Conservation (phyloP, 495 filamentous ascomycete species). For the Neurospora sp. region DNA sequence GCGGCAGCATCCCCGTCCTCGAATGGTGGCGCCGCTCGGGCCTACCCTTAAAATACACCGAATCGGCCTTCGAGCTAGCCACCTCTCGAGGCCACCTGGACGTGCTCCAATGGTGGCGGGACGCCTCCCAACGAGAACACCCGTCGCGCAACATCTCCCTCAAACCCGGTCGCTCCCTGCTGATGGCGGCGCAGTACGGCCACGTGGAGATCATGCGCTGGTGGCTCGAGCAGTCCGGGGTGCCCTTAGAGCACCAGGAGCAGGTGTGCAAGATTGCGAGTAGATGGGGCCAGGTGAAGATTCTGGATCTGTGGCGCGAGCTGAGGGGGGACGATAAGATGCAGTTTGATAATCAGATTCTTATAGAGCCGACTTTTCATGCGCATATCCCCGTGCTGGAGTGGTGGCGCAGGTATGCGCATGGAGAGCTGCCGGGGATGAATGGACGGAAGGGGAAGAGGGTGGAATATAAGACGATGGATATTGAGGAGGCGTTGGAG, state of each 20-base stretch:
- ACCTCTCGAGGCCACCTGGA: slow-evolving; percentile 70
- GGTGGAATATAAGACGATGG: slow-evolving; percentile 90
- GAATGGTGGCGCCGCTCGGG: slow-evolving; percentile 86
- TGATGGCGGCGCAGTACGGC: slow-evolving; percentile 70
- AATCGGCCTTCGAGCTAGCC: slow-evolving; percentile 76
- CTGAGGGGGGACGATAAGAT: slow-evolving; percentile 70
- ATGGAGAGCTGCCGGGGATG: slow-evolving; percentile 38
- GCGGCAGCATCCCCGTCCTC: slow-evolving; percentile 72
- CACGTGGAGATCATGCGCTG: slow-evolving; percentile 61
- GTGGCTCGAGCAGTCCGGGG: slow-evolving; percentile 65
- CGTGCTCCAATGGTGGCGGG: slow-evolving; percentile 87
- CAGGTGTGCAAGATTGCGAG: slow-evolving; percentile 73
- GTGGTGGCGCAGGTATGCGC: slow-evolving; percentile 77
- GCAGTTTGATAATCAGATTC: slow-evolving; percentile 78
- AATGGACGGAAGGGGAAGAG: slow-evolving; percentile 30
- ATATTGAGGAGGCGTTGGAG: slow-evolving; percentile 90
- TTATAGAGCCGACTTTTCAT: slow-evolving; percentile 80
- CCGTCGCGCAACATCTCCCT: slow-evolving; percentile 31
- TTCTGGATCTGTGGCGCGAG: slow-evolving; percentile 72
- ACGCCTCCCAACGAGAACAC: slow-evolving; percentile 36
- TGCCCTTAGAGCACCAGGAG: slow-evolving; percentile 63
- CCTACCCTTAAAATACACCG: slow-evolving; percentile 72
- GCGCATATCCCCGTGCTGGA: slow-evolving; percentile 75
- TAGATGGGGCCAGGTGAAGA: slow-evolving; percentile 74
- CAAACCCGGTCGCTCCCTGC: slow-evolving; percentile 70